Conservation (phyloP, 805 yeast genomes). For the Candida verbasci region DNA sequence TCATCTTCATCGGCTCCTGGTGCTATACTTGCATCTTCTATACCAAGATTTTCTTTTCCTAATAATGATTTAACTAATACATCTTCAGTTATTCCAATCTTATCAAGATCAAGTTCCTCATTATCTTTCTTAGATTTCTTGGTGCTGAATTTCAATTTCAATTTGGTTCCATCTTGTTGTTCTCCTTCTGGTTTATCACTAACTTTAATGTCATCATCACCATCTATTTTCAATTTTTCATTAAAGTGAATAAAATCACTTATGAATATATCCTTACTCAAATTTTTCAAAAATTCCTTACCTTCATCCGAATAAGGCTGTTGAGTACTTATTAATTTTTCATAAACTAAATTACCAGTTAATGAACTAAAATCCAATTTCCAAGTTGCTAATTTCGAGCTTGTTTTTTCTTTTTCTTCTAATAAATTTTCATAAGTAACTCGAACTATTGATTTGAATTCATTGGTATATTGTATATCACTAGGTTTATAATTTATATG, state of each 20-base stretch:
- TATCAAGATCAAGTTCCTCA: too few species aligned
- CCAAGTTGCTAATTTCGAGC: slow-evolving; percentile 7
- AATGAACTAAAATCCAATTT: slow-evolving; percentile 12
- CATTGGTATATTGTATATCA: slow-evolving; percentile 7
- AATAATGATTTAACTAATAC: slow-evolving; percentile 6
- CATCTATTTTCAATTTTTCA: slow-evolving; percentile 8
- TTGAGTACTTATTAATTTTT: slow-evolving; percentile 15
- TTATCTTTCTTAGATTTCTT: too few species aligned
- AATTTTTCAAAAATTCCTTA: slow-evolving; percentile 14
- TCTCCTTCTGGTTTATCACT: slow-evolving; percentile 6
- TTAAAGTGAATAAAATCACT: slow-evolving; percentile 27
- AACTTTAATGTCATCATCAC: too few species aligned
- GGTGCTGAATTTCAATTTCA: too few species aligned
- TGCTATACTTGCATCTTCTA: too few species aligned
- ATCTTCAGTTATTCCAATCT: slow-evolving; percentile 7
- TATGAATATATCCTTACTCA: slow-evolving; percentile 21
- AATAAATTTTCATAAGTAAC: slow-evolving; percentile 11
- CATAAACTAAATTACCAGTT: slow-evolving; percentile 22
- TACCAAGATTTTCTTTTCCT: too few species aligned
- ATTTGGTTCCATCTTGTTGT: too few species aligned
- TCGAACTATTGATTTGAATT: slow-evolving; percentile 9
- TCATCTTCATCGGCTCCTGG: slow-evolving; percentile 10
- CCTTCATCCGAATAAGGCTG: slow-evolving; percentile 15
- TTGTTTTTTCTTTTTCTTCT: slow-evolving; percentile 11
- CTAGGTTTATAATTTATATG: slow-evolving; percentile 14